Evolutionary conservation across 768 basidiomycete species (phyloP), one percentile per base, ranked within the genome.

Genomic region (Naganishia vaughanmartiniae): DNA sequence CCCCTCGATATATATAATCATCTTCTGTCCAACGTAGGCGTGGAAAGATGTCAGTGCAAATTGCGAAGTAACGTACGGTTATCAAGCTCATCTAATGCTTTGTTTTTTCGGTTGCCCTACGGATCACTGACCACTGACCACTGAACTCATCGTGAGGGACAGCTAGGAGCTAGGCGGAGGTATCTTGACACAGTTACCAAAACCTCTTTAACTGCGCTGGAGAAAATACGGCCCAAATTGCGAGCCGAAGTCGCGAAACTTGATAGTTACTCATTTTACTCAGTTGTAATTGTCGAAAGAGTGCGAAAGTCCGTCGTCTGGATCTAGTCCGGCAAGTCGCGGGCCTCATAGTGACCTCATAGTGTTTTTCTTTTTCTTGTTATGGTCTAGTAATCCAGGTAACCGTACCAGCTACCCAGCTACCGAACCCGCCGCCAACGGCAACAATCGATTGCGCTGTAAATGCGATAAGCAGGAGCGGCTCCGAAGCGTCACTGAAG

Each of bases 21-120:
- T 51, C 48, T 6, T 51, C 48, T 51, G 24, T n/a, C 48, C 4
- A 4, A 51, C 7, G 48, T n/a, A n/a, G 48, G 48, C 3, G 48
- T 51, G 7, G n/a, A 51, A 51, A 24, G 14, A n/a, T 46, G 19
- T 51, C 48, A 51, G 48, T 24, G 19, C n/a, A n/a, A 7, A 51
- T 7, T 7, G 48, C 24, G 24, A 51, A 6, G 48, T 58, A 58
- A 58, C 57, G 30, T 58, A 58, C 57, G 57, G 57, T 24, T 34
- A 58, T 33, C 6, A 36, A 33, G 24, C 34, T 39, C 11, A 33
- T n/a, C 24, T 24, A 12, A n/a, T 51, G n/a, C 21, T 42, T 15
- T 51, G 48, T 51, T 51, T 51, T 51, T 51, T 51, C 19, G 6
- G 24, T 15, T 11, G 10, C 15, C 42, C 2, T 7, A 42, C 9